Base-by-base conservation (phyloP, 805 yeast genomes). In the Crinitomyces ghanaensis region DNA sequence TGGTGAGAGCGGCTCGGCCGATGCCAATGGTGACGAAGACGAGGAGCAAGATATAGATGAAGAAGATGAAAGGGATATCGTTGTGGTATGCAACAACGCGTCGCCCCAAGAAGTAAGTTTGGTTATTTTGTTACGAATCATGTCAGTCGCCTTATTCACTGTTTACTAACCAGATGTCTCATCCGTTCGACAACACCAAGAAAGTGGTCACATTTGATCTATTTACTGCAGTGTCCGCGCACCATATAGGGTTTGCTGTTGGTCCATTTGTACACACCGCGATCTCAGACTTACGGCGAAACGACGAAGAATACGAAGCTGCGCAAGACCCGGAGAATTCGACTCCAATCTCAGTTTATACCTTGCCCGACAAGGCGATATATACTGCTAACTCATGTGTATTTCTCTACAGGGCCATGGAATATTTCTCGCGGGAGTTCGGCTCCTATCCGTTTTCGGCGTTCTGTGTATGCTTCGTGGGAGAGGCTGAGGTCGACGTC, bases 371-470 rank as follows among this genome's bases (percentile, higher is more conserved):
- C 0, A 66, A 63, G 23, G 67, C 61, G 36, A 63, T 67, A 28
- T 56, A 70, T 51, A 76, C 77, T 8, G 45, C 65, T 16, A 86
- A 86, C 48, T 72, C 94, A 0, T 79, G 93, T 20, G 61, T 81
- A 6, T 78, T 85, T 30, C 61, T 86, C 4, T 74, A 74, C 44
- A 74, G 71, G 46, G 93, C 93, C 0, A 64, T 91, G 48, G 93
- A 85, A 39, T 85, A 68, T 49, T 84, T 74, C 46, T 74, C 84
- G 33, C 75, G 79, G 42, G 95, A 86, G 44, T 91, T 78, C 54
- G 95, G 96, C 4, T 81, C 96, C 0, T 93, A 74, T 42, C 97
- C 98, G 0, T 88, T 83, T 49, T 72, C 84, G 12, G 74, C 91
- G 16, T 85, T 78, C 48, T 70, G 85, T 0, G 48, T 91, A 24